Evolutionary conservation across 305 asterid species (phyloP).

Genomic region (Euphrasia arctica): DNA sequence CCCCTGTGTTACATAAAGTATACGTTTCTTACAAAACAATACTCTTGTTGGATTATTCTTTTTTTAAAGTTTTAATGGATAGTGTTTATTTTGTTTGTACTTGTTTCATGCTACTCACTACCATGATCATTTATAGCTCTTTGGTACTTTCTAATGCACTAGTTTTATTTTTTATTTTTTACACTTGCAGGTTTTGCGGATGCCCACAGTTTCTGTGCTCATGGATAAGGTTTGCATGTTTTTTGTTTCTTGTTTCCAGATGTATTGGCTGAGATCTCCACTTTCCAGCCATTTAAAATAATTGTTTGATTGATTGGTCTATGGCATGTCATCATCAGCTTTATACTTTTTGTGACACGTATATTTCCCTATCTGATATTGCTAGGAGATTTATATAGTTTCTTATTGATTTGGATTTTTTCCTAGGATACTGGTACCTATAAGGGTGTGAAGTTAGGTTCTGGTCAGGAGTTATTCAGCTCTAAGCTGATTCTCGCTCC

Average conservation of each 20-base stretch:
- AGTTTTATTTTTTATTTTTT: conserved; percentile 16
- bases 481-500: conserved; percentile 73
- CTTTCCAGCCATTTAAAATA: no score
- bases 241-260: conserved; percentile 13
- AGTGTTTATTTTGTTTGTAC: background rate
- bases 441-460: conserved; percentile 76
- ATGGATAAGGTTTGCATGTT: conserved; percentile 56
- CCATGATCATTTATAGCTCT: conserved; percentile 10
- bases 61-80: background rate
- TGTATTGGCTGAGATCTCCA: background rate
- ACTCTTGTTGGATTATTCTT: background rate
- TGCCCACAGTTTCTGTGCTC: conserved; percentile 65
- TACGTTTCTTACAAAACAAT: background rate
- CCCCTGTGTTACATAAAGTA: no score
- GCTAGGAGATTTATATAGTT: conserved; percentile 18
- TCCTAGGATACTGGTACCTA: conserved; percentile 58
- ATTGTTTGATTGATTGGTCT: conserved; percentile 14
- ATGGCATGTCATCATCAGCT: conserved; percentile 22
- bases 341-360: conserved; percentile 1
- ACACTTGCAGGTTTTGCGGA: conserved; percentile 78
- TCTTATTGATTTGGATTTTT: conserved; percentile 29
- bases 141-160: conserved; percentile 24
- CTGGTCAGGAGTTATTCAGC: conserved; percentile 93
- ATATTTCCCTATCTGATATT: conserved; percentile 18
- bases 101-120: background rate